Base-by-base conservation (phyloP, 228 moss, liverwort and hornwort genomes). In the Sphagnum fallax region DNA sequence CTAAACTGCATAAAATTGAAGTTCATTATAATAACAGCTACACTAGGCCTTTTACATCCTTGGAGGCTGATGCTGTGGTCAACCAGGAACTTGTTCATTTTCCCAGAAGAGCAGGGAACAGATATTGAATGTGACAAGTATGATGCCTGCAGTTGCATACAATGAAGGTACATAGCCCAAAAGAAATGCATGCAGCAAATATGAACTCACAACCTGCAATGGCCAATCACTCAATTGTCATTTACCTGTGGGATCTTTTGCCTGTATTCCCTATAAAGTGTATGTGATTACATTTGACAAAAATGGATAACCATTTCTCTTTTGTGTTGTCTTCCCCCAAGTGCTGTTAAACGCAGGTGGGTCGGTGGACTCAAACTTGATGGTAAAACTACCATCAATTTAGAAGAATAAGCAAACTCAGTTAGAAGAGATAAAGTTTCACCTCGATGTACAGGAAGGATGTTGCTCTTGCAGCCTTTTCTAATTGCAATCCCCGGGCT, bases 381-480 rank as follows among this genome's bases (percentile, higher is more conserved):
- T 32, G 32, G 32, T 32, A 32, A 32, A 32, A 32, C 32, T 32
- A 32, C 32, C 32, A 32, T 32, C 2, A 32, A 32, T 32, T 32
- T 32, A 2, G 32, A 32, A 32, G 32, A 47, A 57, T 1, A 8
- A 11, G 16, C 61, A 62, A 62, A 16, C 6, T 6, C 6, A 16
- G 61, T 62, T 47, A 49, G 11, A 50, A 49, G 65, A n/a, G 10
- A 65, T 11, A 47, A 12, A 47, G 65, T 10, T 48, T 8, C 32
- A 65, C 65, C 65, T 65, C 49, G 13, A 65, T 65, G 49, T 65
- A 65, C 48, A 65, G 49, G 6, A 65, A 11, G 13, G 65, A 65
- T 14, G 49, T 65, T 12, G 12, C 65, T 49, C 13, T 65, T 47
- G 10, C 65, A 65, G 65, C 65, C 49, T 49, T 65, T 65, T 65